Evolutionary conservation across 208 protist species (phyloP).

Genomic region (Vickermania spadyakhi): DNA sequence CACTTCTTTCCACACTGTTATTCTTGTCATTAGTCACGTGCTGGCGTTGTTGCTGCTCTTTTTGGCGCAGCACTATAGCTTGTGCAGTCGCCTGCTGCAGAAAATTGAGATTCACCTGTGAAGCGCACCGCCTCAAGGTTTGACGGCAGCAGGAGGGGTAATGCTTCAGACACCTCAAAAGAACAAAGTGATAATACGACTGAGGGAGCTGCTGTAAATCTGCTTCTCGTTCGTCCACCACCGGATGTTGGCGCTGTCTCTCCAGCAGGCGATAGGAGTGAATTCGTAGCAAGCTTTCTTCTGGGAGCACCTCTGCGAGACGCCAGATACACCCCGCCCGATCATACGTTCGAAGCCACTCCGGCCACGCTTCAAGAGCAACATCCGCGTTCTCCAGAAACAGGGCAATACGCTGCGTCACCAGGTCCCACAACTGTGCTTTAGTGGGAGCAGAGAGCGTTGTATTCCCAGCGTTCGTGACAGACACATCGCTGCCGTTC

Average conservation of each 20-base stretch:
- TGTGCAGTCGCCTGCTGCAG: conserved; percentile 1
- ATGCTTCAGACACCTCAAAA: conserved; percentile 41
- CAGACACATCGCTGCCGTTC: neutral
- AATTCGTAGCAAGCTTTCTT: conserved; percentile 8
- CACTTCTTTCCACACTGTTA: too few relatives aligned
- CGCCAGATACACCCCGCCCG: conserved; percentile 37
- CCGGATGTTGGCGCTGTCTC: neutral
- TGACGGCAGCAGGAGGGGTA: conserved; percentile 9
- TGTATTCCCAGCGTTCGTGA: neutral
- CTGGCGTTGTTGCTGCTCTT: neutral
- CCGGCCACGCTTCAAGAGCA: conserved; percentile 40
- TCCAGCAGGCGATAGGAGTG: conserved; percentile 4
- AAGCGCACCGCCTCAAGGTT: conserved; percentile 16
- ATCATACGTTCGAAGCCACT: conserved; percentile 58
- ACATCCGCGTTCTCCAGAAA: neutral
- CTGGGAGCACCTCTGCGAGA: conserved; percentile 39
- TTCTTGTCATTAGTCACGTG: too few relatives aligned
- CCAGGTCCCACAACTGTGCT: neutral
- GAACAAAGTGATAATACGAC: conserved; percentile 61
- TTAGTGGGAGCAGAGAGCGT: neutral
- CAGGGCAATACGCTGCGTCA: neutral
- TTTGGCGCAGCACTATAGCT: neutral
- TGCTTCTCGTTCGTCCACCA: too few relatives aligned
- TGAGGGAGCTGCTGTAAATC: neutral
- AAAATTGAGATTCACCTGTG: conserved; percentile 15